These are phyloP conservation scores for Lactarius evosmus DNA, from an alignment of 768 basidiomycete species.

Conservation along the genomic window DNA sequence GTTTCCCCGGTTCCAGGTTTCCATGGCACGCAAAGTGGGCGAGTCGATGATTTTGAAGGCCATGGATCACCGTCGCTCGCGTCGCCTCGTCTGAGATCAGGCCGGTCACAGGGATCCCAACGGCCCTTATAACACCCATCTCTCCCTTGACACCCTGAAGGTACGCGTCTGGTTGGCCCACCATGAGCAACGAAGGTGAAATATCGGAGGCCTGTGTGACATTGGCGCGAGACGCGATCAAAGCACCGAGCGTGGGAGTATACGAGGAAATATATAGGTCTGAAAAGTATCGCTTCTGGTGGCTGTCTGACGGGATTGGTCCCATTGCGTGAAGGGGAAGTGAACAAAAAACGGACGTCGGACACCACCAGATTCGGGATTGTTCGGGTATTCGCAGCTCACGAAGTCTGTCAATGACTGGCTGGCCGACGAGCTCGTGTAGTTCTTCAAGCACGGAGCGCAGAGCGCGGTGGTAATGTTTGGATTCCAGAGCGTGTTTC, in stretches of 20 bases:
- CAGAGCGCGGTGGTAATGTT: neutral
- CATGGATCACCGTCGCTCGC: neutral
- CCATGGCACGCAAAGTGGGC: constrained; percentile 23
- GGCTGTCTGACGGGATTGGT: constrained; percentile 2
- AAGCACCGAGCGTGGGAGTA: constrained; percentile 18
- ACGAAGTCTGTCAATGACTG: constrained; percentile 7
- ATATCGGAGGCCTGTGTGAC: neutral
- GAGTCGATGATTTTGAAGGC: constrained; percentile 1
- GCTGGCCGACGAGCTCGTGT: constrained; percentile 9
- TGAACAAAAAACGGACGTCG: constrained; percentile 19
- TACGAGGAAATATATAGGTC: constrained; percentile 24
- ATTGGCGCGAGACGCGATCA: constrained; percentile 10
- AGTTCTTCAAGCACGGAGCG: constrained; percentile 11
- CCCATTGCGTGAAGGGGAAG: constrained; percentile 24
- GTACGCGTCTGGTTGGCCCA: constrained; percentile 4
- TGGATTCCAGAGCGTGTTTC: neutral
- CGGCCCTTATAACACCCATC: neutral
- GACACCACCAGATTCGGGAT: constrained; percentile 23
- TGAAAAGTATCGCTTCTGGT: neutral
- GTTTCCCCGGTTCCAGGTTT: neutral
- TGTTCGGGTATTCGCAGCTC: neutral
- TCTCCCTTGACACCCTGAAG: constrained; percentile 4
- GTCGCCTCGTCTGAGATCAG: constrained; percentile 8
- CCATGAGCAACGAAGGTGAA: constrained; percentile 11
- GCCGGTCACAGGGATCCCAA: constrained; percentile 1